phyloP scores from a whole-genome alignment of 768 basidiomycete species.

The Lactifluus subvellereus region DNA sequence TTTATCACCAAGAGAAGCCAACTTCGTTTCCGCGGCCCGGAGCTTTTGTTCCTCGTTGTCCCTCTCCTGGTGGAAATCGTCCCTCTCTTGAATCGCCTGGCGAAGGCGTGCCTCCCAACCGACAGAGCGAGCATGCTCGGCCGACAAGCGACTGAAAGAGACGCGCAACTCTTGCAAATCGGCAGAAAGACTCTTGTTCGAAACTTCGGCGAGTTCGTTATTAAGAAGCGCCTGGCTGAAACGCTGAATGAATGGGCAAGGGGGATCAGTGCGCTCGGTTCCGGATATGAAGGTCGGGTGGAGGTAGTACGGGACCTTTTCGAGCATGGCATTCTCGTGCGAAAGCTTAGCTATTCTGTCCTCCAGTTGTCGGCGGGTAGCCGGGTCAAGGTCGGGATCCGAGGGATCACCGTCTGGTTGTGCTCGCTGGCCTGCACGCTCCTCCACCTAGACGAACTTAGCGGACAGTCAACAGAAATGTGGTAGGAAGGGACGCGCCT shows the following conservation, averaged over 20 bases:
- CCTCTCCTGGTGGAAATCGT: constrained; percentile 80
- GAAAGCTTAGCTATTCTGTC: constrained; percentile 34
- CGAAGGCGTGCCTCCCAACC: constrained; percentile 66
- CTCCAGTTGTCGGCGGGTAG: constrained; percentile 29
- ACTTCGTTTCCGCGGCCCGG: constrained; percentile 59
- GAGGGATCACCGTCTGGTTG: constrained; percentile 7
- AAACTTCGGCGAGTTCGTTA: constrained; percentile 74
- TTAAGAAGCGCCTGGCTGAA: constrained; percentile 75
- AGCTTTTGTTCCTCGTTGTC: constrained; percentile 65
- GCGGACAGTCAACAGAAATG: background rate
- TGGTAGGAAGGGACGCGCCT: constrained; percentile 41
- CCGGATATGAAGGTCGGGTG: background rate
- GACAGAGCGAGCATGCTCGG: constrained; percentile 62
- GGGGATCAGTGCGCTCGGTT: constrained; percentile 16
- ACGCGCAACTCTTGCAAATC: constrained; percentile 71
- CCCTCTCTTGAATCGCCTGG: constrained; percentile 63
- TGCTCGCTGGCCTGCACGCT: constrained; percentile 21
- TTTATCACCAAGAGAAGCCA: constrained; percentile 59
- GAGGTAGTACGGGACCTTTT: constrained; percentile 42
- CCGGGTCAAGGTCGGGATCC: constrained; percentile 15
- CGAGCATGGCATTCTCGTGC: constrained; percentile 55
- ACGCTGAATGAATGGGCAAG: constrained; percentile 40
- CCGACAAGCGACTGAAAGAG: constrained; percentile 59
- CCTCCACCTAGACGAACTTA: constrained; percentile 11
- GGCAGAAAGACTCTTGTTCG: constrained; percentile 64